Evolutionary conservation across 495 filamentous ascomycete species (phyloP).

Genomic region (Penicillium coprophilum): DNA sequence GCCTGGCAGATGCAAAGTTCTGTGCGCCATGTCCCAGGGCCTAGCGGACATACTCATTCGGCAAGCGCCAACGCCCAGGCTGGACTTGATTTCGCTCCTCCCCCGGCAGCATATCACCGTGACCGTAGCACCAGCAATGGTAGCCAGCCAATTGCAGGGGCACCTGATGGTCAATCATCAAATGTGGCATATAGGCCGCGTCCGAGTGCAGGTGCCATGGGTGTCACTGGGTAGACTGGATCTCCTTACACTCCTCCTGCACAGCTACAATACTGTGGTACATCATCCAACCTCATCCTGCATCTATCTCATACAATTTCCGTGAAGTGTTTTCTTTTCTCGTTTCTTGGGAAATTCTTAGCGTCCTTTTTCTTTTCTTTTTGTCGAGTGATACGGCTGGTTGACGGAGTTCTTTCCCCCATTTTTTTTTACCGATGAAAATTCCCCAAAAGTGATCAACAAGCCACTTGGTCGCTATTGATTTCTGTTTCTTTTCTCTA

Average conservation of each 20-base stretch:
- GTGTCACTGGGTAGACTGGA: conserved; percentile 41
- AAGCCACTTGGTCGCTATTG: conserved; percentile 21
- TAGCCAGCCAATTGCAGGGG: conserved; percentile 35
- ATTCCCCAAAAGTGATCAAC: conserved; percentile 32
- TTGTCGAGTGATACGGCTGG: conserved; percentile 34
- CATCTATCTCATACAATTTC: conserved; percentile 19
- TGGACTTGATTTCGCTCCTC: conserved; percentile 33
- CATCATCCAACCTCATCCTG: conserved; percentile 21
- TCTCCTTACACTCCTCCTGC: conserved; percentile 19
- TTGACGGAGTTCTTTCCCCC: conserved; percentile 37
- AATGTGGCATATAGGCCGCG: conserved; percentile 44
- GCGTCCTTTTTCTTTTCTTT: conserved; percentile 32
- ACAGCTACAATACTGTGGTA: conserved; percentile 23
- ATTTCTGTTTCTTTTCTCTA: conserved; percentile 13
- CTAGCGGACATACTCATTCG: conserved; percentile 43
- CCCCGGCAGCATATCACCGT: conserved; percentile 31
- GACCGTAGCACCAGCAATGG: conserved; percentile 45
- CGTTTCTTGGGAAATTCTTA: conserved; percentile 34
- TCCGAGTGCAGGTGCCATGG: conserved; percentile 45
- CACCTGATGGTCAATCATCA: conserved; percentile 33
- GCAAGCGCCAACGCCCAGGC: conserved; percentile 29
- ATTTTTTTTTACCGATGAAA: conserved; percentile 19
- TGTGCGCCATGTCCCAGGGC: conserved; percentile 73
- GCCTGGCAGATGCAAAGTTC: conserved; percentile 80
- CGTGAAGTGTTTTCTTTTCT: conserved; percentile 21